Evolutionary conservation across 768 basidiomycete species (phyloP), one percentile per base, ranked within the genome.

Genomic region (Suillus subaureus): DNA sequence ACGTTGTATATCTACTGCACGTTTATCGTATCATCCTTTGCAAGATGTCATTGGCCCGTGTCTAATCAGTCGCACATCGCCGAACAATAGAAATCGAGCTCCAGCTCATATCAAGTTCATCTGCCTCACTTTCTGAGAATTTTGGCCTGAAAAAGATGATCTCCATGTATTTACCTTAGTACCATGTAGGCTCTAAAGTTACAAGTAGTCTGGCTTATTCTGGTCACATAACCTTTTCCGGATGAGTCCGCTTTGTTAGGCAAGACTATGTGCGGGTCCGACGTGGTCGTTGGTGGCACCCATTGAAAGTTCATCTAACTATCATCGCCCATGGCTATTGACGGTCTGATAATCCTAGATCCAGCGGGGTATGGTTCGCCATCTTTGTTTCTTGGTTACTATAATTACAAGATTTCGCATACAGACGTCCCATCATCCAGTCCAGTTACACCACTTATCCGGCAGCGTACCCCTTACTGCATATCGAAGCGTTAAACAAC

Each of bases 361-460:
- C 83, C 82, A 69, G 80, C 85, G 68, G 89, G 91, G 92, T 92
- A 68, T 73, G 89, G 83, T 57, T 43, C 55, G 28, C 43, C 42
- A 18, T 28, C 26, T 57, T 16, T 2, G 28, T 47, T 51, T 58
- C 66, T 72, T 45, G 68, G 47, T 37, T 42, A 63, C 47, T 56
- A 66, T 67, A 64, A 67, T 72, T 75, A 63, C 54, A n/a, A n/a
- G 31, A 39, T 64, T 63, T 39, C 56, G 64, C 58, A 60, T 40
- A n/a, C 68, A 89, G 87, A 63, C 85, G 87, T 55, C 89, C 95
- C 31, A 91, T 97, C 69, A 92, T 96, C 69, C 93, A 95, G 78
- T 95, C 95, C 37, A 92, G 91, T 47, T 97, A 96, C 79, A 88
- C 91, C 63, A 88, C 89, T 21, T 88, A 87, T 52, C 84, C 90